Evolutionary conservation across 2,329 filamentous ascomycete species (phyloP), one percentile per base, ranked within the genome.

Genomic region (Stemphylium beticola): DNA sequence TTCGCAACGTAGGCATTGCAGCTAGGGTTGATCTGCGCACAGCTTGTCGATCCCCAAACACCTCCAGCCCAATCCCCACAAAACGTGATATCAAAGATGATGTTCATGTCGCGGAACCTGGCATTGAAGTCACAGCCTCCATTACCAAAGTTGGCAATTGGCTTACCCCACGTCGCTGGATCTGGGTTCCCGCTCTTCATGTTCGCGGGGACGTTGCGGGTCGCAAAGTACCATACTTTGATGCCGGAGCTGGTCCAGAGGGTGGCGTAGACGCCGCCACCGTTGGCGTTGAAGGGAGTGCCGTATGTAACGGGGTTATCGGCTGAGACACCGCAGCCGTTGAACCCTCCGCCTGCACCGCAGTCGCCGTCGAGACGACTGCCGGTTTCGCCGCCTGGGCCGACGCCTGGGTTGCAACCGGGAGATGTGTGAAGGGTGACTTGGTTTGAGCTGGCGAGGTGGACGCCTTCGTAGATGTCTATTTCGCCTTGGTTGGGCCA

Each of bases 11-110:
- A 77, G 24, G 68, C 73, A 40, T 66, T 67, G 45, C 75, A 77
- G 47, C 69, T 74, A 12, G 66, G 65, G 49, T 74, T 73, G 2
- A 62, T 49, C 33, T 57, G 34, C 10, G 72, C 60, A 50, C 75
- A 76, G 12, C 61, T 55, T 8, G 62, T 66, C 4, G 63, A 65
- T 9, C 66, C 64, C 74, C 74, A 83, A 2, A 79, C 76, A 14
- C 67, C 62, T 11, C 82, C 82, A 7, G 82, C 82, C 82, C 82
- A 85, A 48, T 82, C 79, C 31, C 83, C 82, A 56, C 82, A 84
- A 69, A 84, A 84, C 1, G 80, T 81, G 2, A 77, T 81, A 59
- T 84, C 79, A 51, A 84, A 78, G 18, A 77, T 72, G 36, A 78
- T 71, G 15, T 69, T 74, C 65, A 76, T 58, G 47, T 76, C 66